These are phyloP conservation scores for Colletotrichum godetiae DNA, from an alignment of 2,329 filamentous ascomycete species.

Conservation along the genomic window DNA sequence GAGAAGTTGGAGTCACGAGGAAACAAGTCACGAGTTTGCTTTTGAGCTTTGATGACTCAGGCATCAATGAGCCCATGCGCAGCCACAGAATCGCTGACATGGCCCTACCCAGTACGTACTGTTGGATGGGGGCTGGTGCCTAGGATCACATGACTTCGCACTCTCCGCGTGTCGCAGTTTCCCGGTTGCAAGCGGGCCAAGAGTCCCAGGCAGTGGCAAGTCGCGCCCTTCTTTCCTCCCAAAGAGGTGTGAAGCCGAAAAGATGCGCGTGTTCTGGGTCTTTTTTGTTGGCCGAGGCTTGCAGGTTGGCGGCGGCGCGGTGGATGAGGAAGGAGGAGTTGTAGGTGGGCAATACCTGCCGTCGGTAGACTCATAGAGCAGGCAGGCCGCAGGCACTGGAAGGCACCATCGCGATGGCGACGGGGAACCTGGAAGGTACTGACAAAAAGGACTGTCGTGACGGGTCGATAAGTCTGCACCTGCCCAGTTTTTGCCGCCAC, in stretches of 20 bases:
- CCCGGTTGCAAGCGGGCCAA: slow-evolving; percentile 23
- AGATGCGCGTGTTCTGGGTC: not conserved
- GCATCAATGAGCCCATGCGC: not conserved
- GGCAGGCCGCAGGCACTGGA: not conserved
- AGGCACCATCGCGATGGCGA: not conserved
- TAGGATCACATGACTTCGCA: slow-evolving; percentile 51
- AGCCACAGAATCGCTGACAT: not conserved
- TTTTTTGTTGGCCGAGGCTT: not conserved
- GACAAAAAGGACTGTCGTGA: not conserved
- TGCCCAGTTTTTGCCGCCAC: slow-evolving; percentile 3
- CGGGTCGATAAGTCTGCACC: not conserved
- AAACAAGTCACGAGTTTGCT: not conserved
- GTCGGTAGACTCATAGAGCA: not conserved
- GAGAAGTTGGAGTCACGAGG: not conserved
- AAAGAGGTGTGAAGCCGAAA: not conserved
- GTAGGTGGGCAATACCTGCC: not conserved
- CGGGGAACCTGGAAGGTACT: not conserved
- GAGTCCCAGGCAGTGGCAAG: slow-evolving; percentile 31
- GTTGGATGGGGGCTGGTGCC: slow-evolving; percentile 44
- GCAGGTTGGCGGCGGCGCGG: not conserved
- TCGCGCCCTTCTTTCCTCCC: slow-evolving; percentile 35
- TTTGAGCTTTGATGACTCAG: not conserved
- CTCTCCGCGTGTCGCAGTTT: slow-evolving; percentile 44
- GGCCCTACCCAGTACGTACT: not conserved
- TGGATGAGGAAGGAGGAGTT: not conserved